Conservation (phyloP, 176 grass and related monocot species). For the Poa pratensis region DNA sequence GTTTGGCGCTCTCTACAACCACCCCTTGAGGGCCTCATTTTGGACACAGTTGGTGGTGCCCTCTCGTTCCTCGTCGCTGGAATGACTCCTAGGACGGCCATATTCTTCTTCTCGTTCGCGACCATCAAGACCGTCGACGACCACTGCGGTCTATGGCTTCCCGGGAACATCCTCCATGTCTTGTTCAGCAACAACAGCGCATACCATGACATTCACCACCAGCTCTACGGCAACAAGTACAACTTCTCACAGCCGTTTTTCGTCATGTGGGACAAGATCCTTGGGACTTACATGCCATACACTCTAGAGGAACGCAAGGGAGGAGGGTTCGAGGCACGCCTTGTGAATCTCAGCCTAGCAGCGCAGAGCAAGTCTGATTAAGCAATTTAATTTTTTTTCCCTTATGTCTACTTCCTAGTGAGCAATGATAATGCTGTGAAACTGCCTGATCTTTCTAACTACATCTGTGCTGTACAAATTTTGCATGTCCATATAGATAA, state of each 20-base stretch:
- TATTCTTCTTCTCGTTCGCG: conserved; percentile 77
- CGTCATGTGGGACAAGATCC: conserved; percentile 75
- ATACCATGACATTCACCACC: conserved; percentile 80
- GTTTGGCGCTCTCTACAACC: conserved; percentile 73
- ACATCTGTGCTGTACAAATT: conserved; percentile 43
- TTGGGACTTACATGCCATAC: conserved; percentile 71
- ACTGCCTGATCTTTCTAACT: conserved; percentile 48
- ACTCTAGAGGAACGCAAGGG: conserved; percentile 64
- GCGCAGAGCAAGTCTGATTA: conserved; percentile 48
- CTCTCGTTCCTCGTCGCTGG: conserved; percentile 55
- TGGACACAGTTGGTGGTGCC: conserved; percentile 63
- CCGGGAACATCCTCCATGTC: conserved; percentile 61
- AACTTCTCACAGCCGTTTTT: conserved; percentile 80
- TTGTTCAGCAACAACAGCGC: conserved; percentile 75
- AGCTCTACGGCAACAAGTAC: conserved; percentile 75
- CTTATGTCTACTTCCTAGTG: neutral
- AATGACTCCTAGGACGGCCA: conserved; percentile 61
- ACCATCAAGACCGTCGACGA: conserved; percentile 77
- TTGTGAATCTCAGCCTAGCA: conserved; percentile 45
- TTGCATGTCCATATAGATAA: conserved; percentile 56
- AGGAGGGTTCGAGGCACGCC: conserved; percentile 63
- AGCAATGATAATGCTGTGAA: neutral
- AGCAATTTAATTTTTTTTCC: neutral
- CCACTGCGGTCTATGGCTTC: conserved; percentile 69
- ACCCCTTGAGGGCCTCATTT: conserved; percentile 67